Base-by-base conservation (phyloP, 2,329 filamentous ascomycete species). In the Aspergillus luchuensis region DNA sequence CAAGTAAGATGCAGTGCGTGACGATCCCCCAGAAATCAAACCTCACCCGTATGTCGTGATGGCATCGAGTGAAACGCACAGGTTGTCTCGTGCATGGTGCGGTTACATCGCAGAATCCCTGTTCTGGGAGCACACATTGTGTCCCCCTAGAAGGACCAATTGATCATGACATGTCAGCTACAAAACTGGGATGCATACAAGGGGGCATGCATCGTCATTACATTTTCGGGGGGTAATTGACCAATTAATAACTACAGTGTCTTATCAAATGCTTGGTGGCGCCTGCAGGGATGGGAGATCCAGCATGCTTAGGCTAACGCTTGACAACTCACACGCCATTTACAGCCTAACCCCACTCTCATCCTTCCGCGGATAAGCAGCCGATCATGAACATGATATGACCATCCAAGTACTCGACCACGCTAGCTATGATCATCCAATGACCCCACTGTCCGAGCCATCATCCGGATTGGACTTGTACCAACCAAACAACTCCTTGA, bases 401-500 rank as follows among this genome's bases (percentile, higher is more conserved):
- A 25, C 36, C 17, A 8, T 19, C 21, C 5, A 8, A 25, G 8
- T 11, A 39, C n/a, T 30, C 11, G 7, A 19, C 21, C 11, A 10
- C 15, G 23, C 30, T n/a, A 15, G 6, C 5, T 21, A 8, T 15
- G 6, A 5, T 38, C 19, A 55, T 21, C 21, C 38, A 30, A 55
- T 55, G 8, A 28, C 19, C 21, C 52, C 52, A 55, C 36, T 28
- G 25, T 45, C 38, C 4, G 51, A 23, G 33, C 52, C 52, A 55
- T 45, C 38, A 33, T 45, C 36, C 4, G 23, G n/a, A n/a, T 55
- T 25, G 2, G 52, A 43, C 23, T 55, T 33, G 8, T 45, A 55
- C 52, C 52, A 55, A 6, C 39, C 52, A 45, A 55, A 55, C 28
- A 55, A 15, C 21, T 55, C 52, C 52, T 55, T 55, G 17, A 55